Percentiles rank a stretch among this genome's conserved stretches.
Evolutionary conservation across 73 alveolate species (phyloP).

Genomic region (Effrenium voratum): DNA sequence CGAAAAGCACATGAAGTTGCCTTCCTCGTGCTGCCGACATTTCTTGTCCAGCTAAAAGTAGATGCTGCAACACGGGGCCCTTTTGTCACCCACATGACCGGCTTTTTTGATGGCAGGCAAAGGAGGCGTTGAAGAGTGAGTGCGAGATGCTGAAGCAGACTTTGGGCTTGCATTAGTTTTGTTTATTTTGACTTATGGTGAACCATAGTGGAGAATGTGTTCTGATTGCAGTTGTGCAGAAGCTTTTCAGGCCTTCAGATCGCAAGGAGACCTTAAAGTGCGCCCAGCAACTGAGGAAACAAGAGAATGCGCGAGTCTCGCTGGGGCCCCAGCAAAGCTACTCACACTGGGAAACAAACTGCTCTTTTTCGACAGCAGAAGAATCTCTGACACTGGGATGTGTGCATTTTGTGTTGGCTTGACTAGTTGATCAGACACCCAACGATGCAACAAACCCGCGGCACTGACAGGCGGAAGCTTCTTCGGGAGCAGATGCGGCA

Average conservation of each 20-base stretch:
- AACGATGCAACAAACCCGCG: no score
- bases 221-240: background rate
- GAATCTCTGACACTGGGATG: background rate
- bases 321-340: no score
- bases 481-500: slow-evolving; percentile 92
- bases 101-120: slow-evolving; percentile 16
- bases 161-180: background rate
- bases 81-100: no score
- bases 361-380: no score
- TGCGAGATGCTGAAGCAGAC: slow-evolving; percentile 52
- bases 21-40: slow-evolving; percentile 28
- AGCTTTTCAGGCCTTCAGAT: background rate
- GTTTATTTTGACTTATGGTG: background rate
- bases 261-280: background rate
- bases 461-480: slow-evolving; percentile 74
- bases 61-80: no score
- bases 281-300: slow-evolving; percentile 10
- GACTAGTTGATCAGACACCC: background rate
- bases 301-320: slow-evolving; percentile 86
- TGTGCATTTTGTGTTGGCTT: background rate
- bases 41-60: no score
- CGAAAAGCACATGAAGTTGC: slow-evolving; percentile 86
- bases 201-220: background rate
- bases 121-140: slow-evolving; percentile 73
- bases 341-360: no score